Base-by-base conservation (phyloP, 1,284 basidiomycete species). In the Flammula alnicola region DNA sequence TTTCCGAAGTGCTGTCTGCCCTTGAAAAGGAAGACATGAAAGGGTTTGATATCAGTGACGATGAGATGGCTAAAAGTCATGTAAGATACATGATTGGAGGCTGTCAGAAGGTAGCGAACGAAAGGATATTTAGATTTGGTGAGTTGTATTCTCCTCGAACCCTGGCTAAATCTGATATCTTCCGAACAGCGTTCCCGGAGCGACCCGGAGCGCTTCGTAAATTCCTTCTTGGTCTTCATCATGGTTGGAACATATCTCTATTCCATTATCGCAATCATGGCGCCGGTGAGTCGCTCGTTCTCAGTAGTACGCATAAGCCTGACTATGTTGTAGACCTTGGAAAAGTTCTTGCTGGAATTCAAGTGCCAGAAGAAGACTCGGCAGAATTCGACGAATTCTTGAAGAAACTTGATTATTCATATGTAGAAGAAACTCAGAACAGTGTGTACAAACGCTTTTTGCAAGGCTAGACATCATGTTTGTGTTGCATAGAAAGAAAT, bases 231-330 rank as follows among this genome's bases (percentile, higher is more conserved):
- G 89, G 88, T 3, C 69, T 99, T 44, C 88, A 89, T 43, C 77
- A 82, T 23, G 88, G 86, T 11, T 98, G 95, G 94, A 98, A 97
- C 70, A 93, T 99, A 45, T 91, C 93, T 1, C 70, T 99, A 54
- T 99, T 98, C 76, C 97, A 99, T 69, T 99, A 99, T 71, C 81
- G 96, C 51, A 98, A 98, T 68, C 95, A 99, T 60, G 96, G 96
- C 25, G 94, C 89, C 62, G 93, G 93, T 91, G 62, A 55, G 84
- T 75, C 22, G n/a, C 37, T 49, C 26, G 27, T 11, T 55, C 39
- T 23, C 29, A 12, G 46, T 20, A 35, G 44, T 22, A 19, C 14
- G 17, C 31, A 61, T 29, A 52, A 42, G 35, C 48, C 31, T 45
- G 23, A 47, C 39, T 56, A 46, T 44, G 40, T 50, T 45, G 20